Percentiles rank a stretch among this genome's conserved stretches.
Evolutionary conservation across 805 yeast species (phyloP).

Genomic region (Candida anglica): DNA sequence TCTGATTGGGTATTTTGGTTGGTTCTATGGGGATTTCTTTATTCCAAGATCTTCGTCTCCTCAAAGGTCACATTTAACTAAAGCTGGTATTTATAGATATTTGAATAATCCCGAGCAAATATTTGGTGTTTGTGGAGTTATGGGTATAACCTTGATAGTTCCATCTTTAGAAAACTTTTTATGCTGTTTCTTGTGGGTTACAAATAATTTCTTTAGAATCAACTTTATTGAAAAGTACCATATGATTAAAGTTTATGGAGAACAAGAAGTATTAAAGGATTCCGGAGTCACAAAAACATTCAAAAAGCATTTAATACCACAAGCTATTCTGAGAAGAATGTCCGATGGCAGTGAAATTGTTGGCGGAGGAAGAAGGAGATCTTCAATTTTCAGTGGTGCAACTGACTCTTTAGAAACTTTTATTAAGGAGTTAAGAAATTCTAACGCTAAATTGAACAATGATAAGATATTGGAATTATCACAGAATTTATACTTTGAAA

Average conservation of each 20-base stretch:
- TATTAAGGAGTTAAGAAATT: conserved; percentile 35
- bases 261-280: conserved; percentile 52
- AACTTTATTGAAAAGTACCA: conserved; percentile 75
- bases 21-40: conserved; percentile 88
- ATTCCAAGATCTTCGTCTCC: conserved; percentile 45
- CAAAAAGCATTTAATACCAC: conserved; percentile 39
- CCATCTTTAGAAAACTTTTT: conserved; percentile 52
- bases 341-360: conserved; percentile 11
- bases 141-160: conserved; percentile 66
- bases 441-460: conserved; percentile 27
- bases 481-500: conserved; percentile 34
- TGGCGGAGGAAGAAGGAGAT: conserved; percentile 19
- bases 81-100: conserved; percentile 78
- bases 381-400: too few relatives aligned
- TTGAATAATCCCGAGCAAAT: conserved; percentile 80
- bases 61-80: conserved; percentile 51
- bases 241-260: conserved; percentile 73
- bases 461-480: conserved; percentile 36
- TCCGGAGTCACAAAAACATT: conserved; percentile 44
- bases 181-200: conserved; percentile 54
- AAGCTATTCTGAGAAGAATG: conserved; percentile 30
- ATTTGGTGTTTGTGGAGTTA: conserved; percentile 72
- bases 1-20: conserved; percentile 79
- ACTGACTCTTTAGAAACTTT: conserved; percentile 46
- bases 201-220: conserved; percentile 61